Evolutionary conservation across 352 stramenopile species (phyloP).

Genomic region (Phytophthora uliginosa): DNA sequence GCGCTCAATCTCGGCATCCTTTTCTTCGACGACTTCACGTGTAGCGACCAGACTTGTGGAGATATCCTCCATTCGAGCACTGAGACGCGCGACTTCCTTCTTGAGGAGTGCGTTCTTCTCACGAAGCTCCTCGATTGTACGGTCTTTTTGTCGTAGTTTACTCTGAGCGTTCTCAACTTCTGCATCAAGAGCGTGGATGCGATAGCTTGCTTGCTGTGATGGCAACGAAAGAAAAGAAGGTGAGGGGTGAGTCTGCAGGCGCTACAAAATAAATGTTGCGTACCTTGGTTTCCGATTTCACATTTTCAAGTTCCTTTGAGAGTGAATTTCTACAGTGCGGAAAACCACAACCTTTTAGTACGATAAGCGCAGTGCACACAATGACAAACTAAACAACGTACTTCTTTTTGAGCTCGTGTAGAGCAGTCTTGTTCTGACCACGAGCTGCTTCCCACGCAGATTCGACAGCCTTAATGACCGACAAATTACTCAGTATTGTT

Average conservation of each 20-base stretch:
- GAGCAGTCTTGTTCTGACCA: slow-evolving; percentile 79
- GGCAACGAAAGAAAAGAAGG: not conserved
- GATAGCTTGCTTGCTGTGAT: slow-evolving; percentile 70
- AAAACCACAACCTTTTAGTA: not conserved
- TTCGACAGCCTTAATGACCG: slow-evolving; percentile 63
- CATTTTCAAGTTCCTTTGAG: slow-evolving; percentile 71
- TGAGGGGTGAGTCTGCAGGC: not conserved
- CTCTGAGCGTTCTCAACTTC: slow-evolving; percentile 82
- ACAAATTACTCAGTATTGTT: too few species aligned
- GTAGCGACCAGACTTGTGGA: slow-evolving; percentile 56
- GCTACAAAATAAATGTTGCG: not conserved
- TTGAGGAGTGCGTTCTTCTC: slow-evolving; percentile 70
- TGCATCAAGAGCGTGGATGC: slow-evolving; percentile 78
- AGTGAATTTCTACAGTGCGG: slow-evolving; percentile 51
- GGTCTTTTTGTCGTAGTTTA: slow-evolving; percentile 82
- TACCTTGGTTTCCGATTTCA: slow-evolving; percentile 78
- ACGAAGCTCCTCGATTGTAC: slow-evolving; percentile 75
- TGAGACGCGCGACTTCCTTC: slow-evolving; percentile 70
- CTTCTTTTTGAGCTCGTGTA: slow-evolving; percentile 89
- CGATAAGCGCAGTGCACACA: not conserved
- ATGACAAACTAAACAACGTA: slow-evolving; percentile 11
- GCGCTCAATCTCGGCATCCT: slow-evolving; percentile 67
- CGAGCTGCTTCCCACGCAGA: slow-evolving; percentile 83
- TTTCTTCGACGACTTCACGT: slow-evolving; percentile 64
- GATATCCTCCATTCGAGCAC: slow-evolving; percentile 58